These are phyloP conservation scores for Peronospora destructor DNA, from an alignment of 352 stramenopile genomes.

Conservation along the genomic window DNA sequence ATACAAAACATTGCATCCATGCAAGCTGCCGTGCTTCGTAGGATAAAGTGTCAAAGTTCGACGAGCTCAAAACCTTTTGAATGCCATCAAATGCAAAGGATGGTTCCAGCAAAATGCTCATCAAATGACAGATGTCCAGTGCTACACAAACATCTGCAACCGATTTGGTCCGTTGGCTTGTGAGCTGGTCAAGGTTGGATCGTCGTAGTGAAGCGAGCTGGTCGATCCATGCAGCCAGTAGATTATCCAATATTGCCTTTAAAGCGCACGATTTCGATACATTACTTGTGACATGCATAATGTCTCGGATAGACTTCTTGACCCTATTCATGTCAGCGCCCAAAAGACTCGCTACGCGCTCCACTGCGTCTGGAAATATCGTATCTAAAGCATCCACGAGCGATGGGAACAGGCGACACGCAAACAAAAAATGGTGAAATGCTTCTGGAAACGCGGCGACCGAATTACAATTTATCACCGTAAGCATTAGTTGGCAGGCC, in stretches of 20 bases:
- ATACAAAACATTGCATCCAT: slow-evolving; percentile 43
- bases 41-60: slow-evolving; percentile 25
- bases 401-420: slow-evolving; percentile 16
- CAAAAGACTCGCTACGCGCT: slow-evolving; percentile 24
- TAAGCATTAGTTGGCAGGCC: slow-evolving; percentile 24
- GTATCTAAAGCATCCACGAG: slow-evolving; percentile 27
- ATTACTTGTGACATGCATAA: slow-evolving; percentile 25
- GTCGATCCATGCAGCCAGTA: slow-evolving; percentile 39
- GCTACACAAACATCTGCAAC: slow-evolving; percentile 32
- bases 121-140: slow-evolving; percentile 44
- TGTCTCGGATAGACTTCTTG: slow-evolving; percentile 22
- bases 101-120: slow-evolving; percentile 31
- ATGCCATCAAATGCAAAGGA: slow-evolving; percentile 34
- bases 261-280: slow-evolving; percentile 29
- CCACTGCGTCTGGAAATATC: slow-evolving; percentile 27
- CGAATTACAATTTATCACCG: slow-evolving; percentile 24
- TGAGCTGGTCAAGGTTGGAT: slow-evolving; percentile 1
- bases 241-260: slow-evolving; percentile 25
- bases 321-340: slow-evolving; percentile 19
- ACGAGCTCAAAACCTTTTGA: slow-evolving; percentile 32
- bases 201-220: slow-evolving; percentile 17
- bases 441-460: slow-evolving; percentile 20
- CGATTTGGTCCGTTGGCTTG: not conserved
- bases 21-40: slow-evolving; percentile 33
- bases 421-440: slow-evolving; percentile 35